Conservation (phyloP, 2,329 filamentous ascomycete genomes). For the Coniochaeta ligniaria region DNA sequence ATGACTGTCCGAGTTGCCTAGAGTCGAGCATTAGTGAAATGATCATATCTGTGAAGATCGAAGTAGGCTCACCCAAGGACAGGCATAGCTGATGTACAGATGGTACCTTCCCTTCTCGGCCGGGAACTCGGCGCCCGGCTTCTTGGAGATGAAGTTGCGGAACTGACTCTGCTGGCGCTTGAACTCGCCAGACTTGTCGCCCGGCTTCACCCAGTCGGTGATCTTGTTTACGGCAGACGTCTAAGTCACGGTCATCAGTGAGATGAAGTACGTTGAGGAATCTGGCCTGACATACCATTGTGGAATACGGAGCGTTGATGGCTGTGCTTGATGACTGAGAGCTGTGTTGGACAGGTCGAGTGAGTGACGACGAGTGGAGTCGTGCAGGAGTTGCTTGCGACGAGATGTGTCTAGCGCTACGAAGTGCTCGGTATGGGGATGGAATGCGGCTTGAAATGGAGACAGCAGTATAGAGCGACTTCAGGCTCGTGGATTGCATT, state of each 20-base stretch:
- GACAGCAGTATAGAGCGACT: background rate
- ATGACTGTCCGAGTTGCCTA: constrained; percentile 82
- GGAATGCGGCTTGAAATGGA: background rate
- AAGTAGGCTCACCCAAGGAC: constrained; percentile 63
- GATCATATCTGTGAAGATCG: background rate
- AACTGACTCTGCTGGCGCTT: constrained; percentile 82
- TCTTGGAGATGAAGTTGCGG: constrained; percentile 69
- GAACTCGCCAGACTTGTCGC: constrained; percentile 81
- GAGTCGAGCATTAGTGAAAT: background rate
- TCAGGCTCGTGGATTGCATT: background rate
- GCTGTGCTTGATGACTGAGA: background rate
- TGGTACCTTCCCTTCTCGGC: constrained; percentile 89
- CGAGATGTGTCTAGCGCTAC: background rate
- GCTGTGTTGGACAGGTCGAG: background rate
- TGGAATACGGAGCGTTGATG: constrained; percentile 1
- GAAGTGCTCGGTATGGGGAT: background rate
- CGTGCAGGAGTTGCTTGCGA: background rate
- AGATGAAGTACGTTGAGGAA: background rate
- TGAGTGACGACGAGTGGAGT: background rate
- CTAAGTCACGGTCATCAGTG: background rate
- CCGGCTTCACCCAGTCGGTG: constrained; percentile 75
- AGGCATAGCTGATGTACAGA: constrained; percentile 90
- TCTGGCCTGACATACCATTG: constrained; percentile 6
- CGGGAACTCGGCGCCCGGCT: constrained; percentile 67
- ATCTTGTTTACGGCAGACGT: constrained; percentile 41